phyloP scores from a whole-genome alignment of 768 basidiomycete species.

The Russula ochroleuca region DNA sequence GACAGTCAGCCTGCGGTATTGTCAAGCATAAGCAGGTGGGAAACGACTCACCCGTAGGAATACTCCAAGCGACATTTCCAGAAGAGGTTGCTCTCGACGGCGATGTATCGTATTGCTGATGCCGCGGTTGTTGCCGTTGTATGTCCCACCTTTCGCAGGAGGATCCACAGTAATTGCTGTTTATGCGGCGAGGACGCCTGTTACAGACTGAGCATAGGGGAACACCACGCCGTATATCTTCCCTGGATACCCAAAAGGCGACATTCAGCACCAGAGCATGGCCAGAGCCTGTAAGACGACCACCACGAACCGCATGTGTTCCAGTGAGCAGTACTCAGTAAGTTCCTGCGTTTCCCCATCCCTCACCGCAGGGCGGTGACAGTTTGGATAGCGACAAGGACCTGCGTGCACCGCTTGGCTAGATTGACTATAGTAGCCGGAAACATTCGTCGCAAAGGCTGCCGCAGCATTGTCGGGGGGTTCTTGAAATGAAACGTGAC shows the following conservation, averaged over 20 bases:
- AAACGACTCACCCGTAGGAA: neutral
- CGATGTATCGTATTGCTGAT: neutral
- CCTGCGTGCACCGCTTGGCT: neutral
- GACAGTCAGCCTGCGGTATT: no score
- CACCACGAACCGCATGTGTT: constrained; percentile 15
- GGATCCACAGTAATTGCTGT: constrained; percentile 9
- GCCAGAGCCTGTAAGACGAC: no score
- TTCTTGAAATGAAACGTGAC: neutral
- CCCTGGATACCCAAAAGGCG: constrained; percentile 1
- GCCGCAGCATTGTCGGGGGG: neutral
- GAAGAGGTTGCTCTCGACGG: neutral
- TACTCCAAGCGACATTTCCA: neutral
- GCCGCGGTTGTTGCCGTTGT: neutral
- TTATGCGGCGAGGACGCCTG: constrained; percentile 1
- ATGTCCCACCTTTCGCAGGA: constrained; percentile 6
- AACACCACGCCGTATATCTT: neutral
- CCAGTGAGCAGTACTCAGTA: constrained; percentile 7
- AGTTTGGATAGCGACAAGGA: neutral
- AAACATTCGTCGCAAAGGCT: neutral
- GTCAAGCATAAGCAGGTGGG: no score
- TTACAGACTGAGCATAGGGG: constrained; percentile 7
- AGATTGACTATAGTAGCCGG: neutral
- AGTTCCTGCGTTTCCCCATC: neutral
- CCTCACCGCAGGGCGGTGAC: neutral
- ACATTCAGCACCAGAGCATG: neutral